These are phyloP conservation scores for Termitomyces sp. DNA, from an alignment of 768 basidiomycete genomes.

Conservation along the genomic window DNA sequence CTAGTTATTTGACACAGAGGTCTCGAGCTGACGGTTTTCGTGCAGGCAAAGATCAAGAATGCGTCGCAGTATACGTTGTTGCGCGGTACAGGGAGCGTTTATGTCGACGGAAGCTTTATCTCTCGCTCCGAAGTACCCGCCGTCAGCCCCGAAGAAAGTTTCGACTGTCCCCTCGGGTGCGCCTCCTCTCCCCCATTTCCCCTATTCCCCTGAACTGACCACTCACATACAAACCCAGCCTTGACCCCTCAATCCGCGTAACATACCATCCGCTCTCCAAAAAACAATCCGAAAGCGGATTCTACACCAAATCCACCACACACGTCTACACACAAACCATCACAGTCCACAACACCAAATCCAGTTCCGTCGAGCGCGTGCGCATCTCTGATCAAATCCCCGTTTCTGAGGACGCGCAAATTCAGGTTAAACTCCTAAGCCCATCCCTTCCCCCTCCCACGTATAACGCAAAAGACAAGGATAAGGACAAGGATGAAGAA, in stretches of 20 bases:
- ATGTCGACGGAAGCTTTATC: slow-evolving; percentile 30
- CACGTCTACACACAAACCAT: slow-evolving; percentile 24
- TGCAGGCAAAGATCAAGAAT: slow-evolving; percentile 29
- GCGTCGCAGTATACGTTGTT: slow-evolving; percentile 27
- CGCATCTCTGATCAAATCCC: slow-evolving; percentile 25
- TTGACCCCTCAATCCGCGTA: slow-evolving; percentile 27
- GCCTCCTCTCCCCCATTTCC: not conserved
- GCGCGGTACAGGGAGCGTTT: slow-evolving; percentile 24
- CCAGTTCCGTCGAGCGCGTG: slow-evolving; percentile 15
- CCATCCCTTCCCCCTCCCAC: not conserved
- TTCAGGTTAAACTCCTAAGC: slow-evolving; percentile 5
- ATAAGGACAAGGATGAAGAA: not conserved
- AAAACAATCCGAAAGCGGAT: slow-evolving; percentile 24
- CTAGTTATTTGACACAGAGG: too few relatives aligned
- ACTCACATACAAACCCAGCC: slow-evolving; percentile 5
- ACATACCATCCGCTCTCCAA: slow-evolving; percentile 26
- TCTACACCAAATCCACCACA: slow-evolving; percentile 23
- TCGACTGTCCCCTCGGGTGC: slow-evolving; percentile 31
- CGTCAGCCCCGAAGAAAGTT: slow-evolving; percentile 29
- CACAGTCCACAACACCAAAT: slow-evolving; percentile 25
- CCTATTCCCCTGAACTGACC: not conserved
- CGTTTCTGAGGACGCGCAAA: slow-evolving; percentile 20
- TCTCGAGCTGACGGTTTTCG: not conserved
- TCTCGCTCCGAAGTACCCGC: slow-evolving; percentile 22
- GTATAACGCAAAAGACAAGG: not conserved